Percentiles rank a stretch among this genome's conserved stretches.
phyloP scores from a whole-genome alignment of 1,139 yeast genomes.

The Yamadazyma oceani region DNA sequence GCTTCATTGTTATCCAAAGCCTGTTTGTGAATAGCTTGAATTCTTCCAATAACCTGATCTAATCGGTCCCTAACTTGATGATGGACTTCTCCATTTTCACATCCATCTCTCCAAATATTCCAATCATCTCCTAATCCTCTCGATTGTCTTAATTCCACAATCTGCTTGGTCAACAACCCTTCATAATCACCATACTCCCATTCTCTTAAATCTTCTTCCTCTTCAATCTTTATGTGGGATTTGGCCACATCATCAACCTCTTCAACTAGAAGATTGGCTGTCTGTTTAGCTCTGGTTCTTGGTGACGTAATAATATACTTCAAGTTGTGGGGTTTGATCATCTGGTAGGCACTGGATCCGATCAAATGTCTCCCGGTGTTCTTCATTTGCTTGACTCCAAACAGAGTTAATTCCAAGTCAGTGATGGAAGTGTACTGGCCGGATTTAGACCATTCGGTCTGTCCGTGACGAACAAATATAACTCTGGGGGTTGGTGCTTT shows the following conservation, averaged over 20 bases:
- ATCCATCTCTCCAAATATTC: constrained; percentile 91
- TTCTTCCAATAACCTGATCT: constrained; percentile 64
- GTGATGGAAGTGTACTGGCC: constrained; percentile 91
- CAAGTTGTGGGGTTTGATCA: constrained; percentile 64
- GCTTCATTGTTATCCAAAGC: constrained; percentile 55
- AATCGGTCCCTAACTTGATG: constrained; percentile 65
- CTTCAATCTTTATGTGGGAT: constrained; percentile 43
- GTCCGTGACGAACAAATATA: constrained; percentile 82
- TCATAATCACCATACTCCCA: constrained; percentile 98
- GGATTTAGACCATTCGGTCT: constrained; percentile 92
- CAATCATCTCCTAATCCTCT: constrained; percentile 66
- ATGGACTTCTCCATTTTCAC: constrained; percentile 83
- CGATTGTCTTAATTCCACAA: constrained; percentile 54
- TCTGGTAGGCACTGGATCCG: constrained; percentile 49
- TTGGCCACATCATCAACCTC: constrained; percentile 48
- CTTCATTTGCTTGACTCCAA: constrained; percentile 74
- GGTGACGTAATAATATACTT: constrained; percentile 77
- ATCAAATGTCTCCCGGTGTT: constrained; percentile 73
- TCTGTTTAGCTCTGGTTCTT: constrained; percentile 72
- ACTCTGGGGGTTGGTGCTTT: constrained; percentile 63
- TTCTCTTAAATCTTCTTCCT: constrained; percentile 76
- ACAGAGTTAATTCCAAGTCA: constrained; percentile 73
- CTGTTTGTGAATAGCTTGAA: constrained; percentile 59
- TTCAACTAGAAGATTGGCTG: constrained; percentile 59
- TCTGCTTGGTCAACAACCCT: constrained; percentile 71